Evolutionary conservation across 2,329 filamentous ascomycete species (phyloP).

Genomic region (Neurospora sp.): DNA sequence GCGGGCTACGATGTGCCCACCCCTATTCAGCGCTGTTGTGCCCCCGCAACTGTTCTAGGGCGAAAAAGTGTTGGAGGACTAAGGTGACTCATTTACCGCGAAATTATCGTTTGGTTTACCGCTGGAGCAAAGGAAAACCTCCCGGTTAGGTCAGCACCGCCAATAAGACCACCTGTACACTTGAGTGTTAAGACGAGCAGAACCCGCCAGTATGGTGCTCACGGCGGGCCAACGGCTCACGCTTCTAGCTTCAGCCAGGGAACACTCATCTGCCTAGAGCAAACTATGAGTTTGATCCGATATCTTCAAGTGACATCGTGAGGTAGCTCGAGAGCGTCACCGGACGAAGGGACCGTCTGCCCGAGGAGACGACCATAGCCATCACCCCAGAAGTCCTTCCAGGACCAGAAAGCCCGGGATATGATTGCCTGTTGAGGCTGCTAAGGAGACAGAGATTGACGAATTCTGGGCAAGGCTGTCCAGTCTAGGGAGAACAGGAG

Average conservation of each 20-base stretch:
- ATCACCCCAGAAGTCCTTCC: background rate
- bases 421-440: background rate
- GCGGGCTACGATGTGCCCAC: conserved; percentile 66
- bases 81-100: background rate
- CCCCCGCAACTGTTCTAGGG: conserved; percentile 46
- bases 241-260: no score
- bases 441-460: background rate
- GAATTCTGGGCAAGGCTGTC: background rate
- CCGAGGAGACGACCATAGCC: background rate
- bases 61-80: background rate
- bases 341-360: background rate
- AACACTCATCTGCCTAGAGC: background rate
- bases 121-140: no score
- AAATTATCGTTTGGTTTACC: no score
- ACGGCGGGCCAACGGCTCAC: no score
- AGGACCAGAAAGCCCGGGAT: background rate
- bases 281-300: background rate
- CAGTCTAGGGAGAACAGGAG: no score
- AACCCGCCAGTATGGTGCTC: no score
- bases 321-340: background rate
- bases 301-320: background rate
- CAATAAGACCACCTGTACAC: no score
- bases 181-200: no score
- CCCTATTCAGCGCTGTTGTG: conserved; percentile 75
- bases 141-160: no score